Conservation (phyloP, 352 stramenopile species). For the Halophytophthora polymorphica region DNA sequence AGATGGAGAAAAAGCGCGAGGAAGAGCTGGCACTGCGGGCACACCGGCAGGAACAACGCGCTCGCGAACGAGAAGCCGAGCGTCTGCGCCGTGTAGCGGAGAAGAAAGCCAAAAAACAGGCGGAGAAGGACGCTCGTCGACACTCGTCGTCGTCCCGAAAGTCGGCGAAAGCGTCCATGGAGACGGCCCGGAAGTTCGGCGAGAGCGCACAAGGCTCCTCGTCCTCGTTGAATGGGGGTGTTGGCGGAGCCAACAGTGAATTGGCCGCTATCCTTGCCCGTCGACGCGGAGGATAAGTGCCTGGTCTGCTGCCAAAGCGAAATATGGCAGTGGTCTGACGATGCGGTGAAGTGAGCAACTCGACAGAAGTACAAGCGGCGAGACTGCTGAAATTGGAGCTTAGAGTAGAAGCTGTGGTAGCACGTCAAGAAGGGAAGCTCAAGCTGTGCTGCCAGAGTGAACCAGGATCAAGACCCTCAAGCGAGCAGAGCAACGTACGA, state of each 20-base stretch:
- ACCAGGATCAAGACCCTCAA: no score
- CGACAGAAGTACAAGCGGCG: no score
- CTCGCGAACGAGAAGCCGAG: conserved; percentile 67
- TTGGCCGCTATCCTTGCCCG: conserved; percentile 76
- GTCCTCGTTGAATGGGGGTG: conserved; percentile 30
- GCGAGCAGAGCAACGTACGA: no score
- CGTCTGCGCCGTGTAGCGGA: conserved; percentile 74
- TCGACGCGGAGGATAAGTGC: conserved; percentile 40
- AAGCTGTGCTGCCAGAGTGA: no score
- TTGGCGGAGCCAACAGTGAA: conserved; percentile 77
- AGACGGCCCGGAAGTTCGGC: conserved; percentile 77
- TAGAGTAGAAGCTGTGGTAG: no score
- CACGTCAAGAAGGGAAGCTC: no score
- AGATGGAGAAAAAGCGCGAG: conserved; percentile 65
- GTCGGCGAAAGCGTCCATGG: conserved; percentile 47
- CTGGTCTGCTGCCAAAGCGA: background rate
- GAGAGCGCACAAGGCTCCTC: conserved; percentile 41
- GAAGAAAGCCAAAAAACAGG: conserved; percentile 86
- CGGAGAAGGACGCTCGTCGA: conserved; percentile 65
- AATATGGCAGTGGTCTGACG: conserved; percentile 2
- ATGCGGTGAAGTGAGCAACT: no score
- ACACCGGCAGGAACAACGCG: conserved; percentile 60
- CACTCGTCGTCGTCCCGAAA: conserved; percentile 35
- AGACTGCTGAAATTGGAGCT: no score
- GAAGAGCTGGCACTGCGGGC: conserved; percentile 71